phyloP scores from a whole-genome alignment of 345 rosid genomes.

The Brassica juncea region DNA sequence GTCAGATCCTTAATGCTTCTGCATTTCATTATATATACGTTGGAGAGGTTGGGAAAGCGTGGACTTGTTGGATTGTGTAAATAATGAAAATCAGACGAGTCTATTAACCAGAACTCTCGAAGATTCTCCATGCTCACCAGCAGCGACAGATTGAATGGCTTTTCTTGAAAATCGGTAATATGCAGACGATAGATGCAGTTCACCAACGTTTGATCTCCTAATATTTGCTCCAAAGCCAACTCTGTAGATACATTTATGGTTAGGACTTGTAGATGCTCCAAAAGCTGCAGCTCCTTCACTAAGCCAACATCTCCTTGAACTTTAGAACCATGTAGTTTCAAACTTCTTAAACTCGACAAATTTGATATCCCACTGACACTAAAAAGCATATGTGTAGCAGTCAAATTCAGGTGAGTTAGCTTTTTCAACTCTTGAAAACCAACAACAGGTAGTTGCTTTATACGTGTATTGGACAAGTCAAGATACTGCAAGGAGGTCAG shows the following conservation, averaged over 20 bases:
- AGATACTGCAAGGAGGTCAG: slow-evolving; percentile 26
- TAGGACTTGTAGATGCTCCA: slow-evolving; percentile 18
- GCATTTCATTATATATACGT: not conserved
- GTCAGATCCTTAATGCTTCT: slow-evolving; percentile 23
- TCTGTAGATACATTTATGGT: not conserved
- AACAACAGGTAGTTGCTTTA: slow-evolving; percentile 19
- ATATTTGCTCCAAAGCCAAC: not conserved
- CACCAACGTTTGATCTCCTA: not conserved
- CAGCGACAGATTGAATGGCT: not conserved
- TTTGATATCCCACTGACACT: slow-evolving; percentile 14
- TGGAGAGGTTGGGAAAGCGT: slow-evolving; percentile 2
- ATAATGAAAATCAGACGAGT: not conserved
- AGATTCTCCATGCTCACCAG: slow-evolving; percentile 22
- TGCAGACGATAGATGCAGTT: not conserved
- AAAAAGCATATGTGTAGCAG: not conserved
- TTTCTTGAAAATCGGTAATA: not conserved
- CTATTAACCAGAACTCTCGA: not conserved
- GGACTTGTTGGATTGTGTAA: not conserved
- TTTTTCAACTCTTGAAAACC: slow-evolving; percentile 23
- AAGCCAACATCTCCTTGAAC: not conserved
- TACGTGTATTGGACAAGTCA: slow-evolving; percentile 4
- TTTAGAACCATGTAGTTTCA: not conserved
- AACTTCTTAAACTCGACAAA: slow-evolving; percentile 11
- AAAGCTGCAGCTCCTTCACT: slow-evolving; percentile 12
- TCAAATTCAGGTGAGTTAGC: slow-evolving; percentile 22